Evolutionary conservation across 2,329 filamentous ascomycete species (phyloP).

Genomic region (Penicillium decumbens): DNA sequence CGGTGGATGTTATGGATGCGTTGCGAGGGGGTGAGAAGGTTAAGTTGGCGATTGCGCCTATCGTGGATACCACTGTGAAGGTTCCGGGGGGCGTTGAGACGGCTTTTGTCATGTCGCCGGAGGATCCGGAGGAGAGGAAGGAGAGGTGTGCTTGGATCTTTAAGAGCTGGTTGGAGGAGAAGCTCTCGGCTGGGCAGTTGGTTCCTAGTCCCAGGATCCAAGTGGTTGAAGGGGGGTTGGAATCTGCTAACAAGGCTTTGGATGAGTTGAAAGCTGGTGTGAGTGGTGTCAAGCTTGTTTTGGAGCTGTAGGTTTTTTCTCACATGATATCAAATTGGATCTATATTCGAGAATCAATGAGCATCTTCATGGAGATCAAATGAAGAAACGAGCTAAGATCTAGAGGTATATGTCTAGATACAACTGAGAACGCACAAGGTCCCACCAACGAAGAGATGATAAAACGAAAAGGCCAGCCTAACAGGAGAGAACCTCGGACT

Average conservation of each 20-base stretch:
- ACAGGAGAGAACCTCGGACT: neutral
- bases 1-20: conserved; percentile 4
- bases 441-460: neutral
- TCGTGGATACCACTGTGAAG: conserved; percentile 3
- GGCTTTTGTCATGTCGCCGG: conserved; percentile 10
- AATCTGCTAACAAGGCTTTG: conserved; percentile 16
- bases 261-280: conserved; percentile 22
- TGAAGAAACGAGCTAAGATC: neutral
- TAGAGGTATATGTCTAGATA: neutral
- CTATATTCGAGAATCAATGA: neutral
- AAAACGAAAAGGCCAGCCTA: neutral
- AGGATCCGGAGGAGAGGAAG: conserved; percentile 5
- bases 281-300: conserved; percentile 22
- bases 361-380: neutral
- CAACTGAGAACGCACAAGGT: neutral
- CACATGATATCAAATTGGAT: neutral
- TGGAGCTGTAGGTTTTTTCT: conserved; percentile 2
- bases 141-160: conserved; percentile 13
- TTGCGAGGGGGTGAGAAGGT: neutral
- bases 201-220: conserved; percentile 20
- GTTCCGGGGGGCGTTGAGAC: conserved; percentile 7
- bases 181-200: conserved; percentile 13
- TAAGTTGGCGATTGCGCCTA: conserved; percentile 11
- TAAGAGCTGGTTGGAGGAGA: conserved; percentile 15
- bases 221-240: conserved; percentile 16